Base-by-base conservation (phyloP, 768 basidiomycete genomes). In the Boletus edulis region DNA sequence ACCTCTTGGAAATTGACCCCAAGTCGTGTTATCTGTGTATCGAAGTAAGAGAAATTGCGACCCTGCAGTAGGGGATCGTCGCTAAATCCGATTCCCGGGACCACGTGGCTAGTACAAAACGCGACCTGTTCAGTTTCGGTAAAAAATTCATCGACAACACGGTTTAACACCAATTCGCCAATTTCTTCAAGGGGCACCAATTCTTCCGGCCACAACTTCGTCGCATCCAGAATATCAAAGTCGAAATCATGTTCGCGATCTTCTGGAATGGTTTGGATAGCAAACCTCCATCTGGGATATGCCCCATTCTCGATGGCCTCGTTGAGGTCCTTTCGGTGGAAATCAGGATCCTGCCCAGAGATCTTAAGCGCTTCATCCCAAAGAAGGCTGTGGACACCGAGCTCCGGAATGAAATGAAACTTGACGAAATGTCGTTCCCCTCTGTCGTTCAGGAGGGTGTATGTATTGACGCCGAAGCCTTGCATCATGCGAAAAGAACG, bases 361-460 rank as follows among this genome's bases (percentile, higher is more conserved):
- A 95, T 80, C 67, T 94, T 94, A 56, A 95, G 75, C 1, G 89
- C 89, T 62, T 97, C 94, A 58, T 96, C 93, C 92, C 94, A 96
- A 6, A 88, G 75, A 15, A 95, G 73, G 54, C 84, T 87, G 66
- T 94, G 89, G 2, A 89, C 88, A 20, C 92, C 92, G 15, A 94
- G 79, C 69, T 92, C 81, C 17, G 92, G 83, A 38, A 81, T 82
- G 76, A 83, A 89, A 69, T 94, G 90, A 68, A 93, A 94, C 69
- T 94, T 95, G 72, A 94, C 92, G 61, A 95, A 95, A 51, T 80
- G 78, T 1, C 84, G 80, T 62, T 91, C 78, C 42, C 85, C 85
- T 27, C 80, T 66, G 0, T 72, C 75, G 62, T 91, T 91, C 52
- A 89, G 62, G 31, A 94, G 77, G 3, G 88, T 85, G 69, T 79